These are phyloP conservation scores for Voacanga thouarsii DNA, from an alignment of 257 asterid species.

Conservation along the genomic window DNA sequence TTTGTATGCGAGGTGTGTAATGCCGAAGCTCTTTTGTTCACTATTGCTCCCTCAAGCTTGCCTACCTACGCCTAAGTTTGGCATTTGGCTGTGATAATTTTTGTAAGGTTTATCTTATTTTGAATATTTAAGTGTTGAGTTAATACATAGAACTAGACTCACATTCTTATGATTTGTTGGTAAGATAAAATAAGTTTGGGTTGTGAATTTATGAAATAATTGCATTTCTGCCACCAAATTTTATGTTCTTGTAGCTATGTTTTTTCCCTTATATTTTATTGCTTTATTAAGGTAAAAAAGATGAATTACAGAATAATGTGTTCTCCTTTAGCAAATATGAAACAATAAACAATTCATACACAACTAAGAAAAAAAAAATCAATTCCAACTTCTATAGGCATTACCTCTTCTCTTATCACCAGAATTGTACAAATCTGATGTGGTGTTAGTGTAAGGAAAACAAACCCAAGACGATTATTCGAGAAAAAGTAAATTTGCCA, in stretches of 20 bases:
- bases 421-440: slow-evolving; percentile 72
- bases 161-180: neutral
- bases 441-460: slow-evolving; percentile 80
- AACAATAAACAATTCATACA: neutral
- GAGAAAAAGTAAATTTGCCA: slow-evolving; percentile 90
- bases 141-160: neutral
- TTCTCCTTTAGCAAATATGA: slow-evolving; percentile 10
- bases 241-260: neutral
- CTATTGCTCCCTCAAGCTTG: slow-evolving; percentile 3
- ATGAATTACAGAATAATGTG: slow-evolving; percentile 2
- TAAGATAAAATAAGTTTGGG: neutral
- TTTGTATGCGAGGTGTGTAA: slow-evolving; percentile 83
- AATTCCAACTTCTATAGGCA: slow-evolving; percentile 9
- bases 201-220: neutral
- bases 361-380: neutral
- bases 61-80: neutral
- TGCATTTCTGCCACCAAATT: neutral
- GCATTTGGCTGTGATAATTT: neutral
- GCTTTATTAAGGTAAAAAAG: slow-evolving; percentile 12
- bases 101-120: neutral
- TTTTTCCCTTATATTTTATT: neutral
- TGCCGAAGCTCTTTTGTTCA: slow-evolving; percentile 8
- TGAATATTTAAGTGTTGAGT: neutral
- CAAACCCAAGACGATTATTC: slow-evolving; percentile 99
- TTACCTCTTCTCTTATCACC: slow-evolving; percentile 93